Evolutionary conservation across 2,329 filamentous ascomycete genomes (phyloP).

Genomic region (Aspergillus viridinutans): DNA sequence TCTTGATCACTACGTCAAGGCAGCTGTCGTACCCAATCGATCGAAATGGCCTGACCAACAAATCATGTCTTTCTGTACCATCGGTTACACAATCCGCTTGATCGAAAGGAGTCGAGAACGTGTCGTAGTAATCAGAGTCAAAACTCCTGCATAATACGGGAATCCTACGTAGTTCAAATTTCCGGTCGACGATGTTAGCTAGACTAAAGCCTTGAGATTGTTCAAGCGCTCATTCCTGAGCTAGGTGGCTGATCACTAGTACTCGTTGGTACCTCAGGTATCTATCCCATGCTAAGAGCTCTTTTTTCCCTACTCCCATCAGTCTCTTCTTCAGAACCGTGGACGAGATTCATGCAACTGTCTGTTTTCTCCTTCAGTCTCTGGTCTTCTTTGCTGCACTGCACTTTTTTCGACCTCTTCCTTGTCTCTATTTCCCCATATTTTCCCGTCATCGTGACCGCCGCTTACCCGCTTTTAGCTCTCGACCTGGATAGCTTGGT

Average conservation of each 20-base stretch:
- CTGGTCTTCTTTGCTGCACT: neutral
- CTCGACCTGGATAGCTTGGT: neutral
- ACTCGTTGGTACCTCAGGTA: neutral
- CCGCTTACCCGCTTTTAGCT: neutral
- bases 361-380: neutral
- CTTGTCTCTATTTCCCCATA: neutral
- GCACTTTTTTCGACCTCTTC: neutral
- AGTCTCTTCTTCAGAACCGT: neutral
- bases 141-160: neutral
- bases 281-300: neutral
- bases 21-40: neutral
- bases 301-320: slow-evolving; percentile 1
- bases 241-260: neutral
- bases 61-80: neutral
- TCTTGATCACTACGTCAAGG: neutral
- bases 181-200: neutral
- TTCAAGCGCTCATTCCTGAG: neutral
- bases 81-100: neutral
- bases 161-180: neutral
- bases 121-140: neutral
- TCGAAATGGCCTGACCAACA: neutral
- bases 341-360: slow-evolving; percentile 19
- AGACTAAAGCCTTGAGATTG: neutral
- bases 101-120: neutral
- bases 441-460: slow-evolving; percentile 2